A percentile compares a stretch with the other conserved stretches of the same genome.
These are phyloP conservation scores for Coccomyxa sp. DNA, from an alignment of 139 green algal species.

Conservation along the genomic window DNA sequence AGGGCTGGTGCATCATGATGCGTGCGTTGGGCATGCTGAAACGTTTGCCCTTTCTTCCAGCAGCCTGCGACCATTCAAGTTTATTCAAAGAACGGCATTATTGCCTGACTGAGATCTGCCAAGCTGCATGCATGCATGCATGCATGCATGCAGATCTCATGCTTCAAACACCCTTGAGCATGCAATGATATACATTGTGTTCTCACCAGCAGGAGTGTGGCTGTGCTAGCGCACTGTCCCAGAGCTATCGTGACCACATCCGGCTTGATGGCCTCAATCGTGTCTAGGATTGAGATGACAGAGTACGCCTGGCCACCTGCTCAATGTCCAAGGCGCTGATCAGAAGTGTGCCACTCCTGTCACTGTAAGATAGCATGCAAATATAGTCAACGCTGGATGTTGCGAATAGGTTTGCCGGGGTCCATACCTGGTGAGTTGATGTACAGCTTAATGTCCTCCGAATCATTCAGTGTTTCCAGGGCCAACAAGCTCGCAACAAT, in stretches of 20 bases:
- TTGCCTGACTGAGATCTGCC: background rate
- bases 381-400: background rate
- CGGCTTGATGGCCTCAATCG: constrained; percentile 71
- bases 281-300: constrained; percentile 82
- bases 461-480: constrained; percentile 75
- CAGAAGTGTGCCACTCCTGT: background rate
- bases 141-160: background rate
- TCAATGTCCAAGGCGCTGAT: background rate
- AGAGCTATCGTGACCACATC: constrained; percentile 78
- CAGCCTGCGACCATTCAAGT: background rate
- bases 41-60: constrained; percentile 72
- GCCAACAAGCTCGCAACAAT: constrained; percentile 85
- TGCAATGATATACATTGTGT: constrained; percentile 6
- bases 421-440: constrained; percentile 79
- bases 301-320: constrained; percentile 76
- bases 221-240: constrained; percentile 69
- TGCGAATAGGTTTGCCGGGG: background rate
- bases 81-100: background rate
- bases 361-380: background rate
- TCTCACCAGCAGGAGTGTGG: constrained; percentile 60
- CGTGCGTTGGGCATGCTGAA: constrained; percentile 86
- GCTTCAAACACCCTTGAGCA: no score
- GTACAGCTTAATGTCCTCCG: constrained; percentile 91
- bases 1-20: constrained; percentile 94
- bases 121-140: background rate